Base-by-base conservation (phyloP, 768 basidiomycete species). In the Mycena alexandri region DNA sequence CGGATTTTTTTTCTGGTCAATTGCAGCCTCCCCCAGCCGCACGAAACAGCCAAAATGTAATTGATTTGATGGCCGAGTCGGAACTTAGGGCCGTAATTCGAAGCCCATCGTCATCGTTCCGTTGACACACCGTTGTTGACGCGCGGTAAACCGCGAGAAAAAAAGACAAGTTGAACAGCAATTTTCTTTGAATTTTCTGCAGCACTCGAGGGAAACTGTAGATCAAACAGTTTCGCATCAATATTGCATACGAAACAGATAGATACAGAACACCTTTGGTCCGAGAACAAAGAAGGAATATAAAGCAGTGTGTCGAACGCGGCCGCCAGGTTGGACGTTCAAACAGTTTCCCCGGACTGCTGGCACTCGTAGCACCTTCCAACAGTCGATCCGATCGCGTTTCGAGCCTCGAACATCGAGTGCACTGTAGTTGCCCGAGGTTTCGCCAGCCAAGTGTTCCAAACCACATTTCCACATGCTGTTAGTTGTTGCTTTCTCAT, bases 361-460 rank as follows among this genome's bases (percentile, higher is more conserved):
- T 52, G 41, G 29, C 55, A 47, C 21, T 59, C 19, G 48, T n/a
- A 44, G n/a, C 43, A 58, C 29, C 42, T 25, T 41, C 19, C 2
- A 13, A 34, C 51, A 21, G 19, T 29, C 60, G 21, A 17, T 12
- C 33, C 22, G 13, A 47, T 60, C 51, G 33, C 12, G 17, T 43
- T 22, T 19, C 38, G 25, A 48, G 41, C 33, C 58, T 38, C 41
- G 50, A 65, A 14, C 29, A 29, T 29, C 29, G 29, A 29, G 29
- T 29, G 29, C 29, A 29, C 29, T 46, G 50, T 10, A 24, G 33
- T 22, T 25, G 34, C 44, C 65, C 65, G 65, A 67, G 65, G 65
- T 67, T 67, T 67, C 33, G 59, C 65, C 65, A 61, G 17, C 29
- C 21, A 41, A 36, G 21, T 54, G 53, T 56, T 48, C 19, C 13